Percentiles rank a stretch among this genome's conserved stretches.
Conservation (phyloP, 2,329 filamentous ascomycete genomes). For the Xylogone sp. region DNA sequence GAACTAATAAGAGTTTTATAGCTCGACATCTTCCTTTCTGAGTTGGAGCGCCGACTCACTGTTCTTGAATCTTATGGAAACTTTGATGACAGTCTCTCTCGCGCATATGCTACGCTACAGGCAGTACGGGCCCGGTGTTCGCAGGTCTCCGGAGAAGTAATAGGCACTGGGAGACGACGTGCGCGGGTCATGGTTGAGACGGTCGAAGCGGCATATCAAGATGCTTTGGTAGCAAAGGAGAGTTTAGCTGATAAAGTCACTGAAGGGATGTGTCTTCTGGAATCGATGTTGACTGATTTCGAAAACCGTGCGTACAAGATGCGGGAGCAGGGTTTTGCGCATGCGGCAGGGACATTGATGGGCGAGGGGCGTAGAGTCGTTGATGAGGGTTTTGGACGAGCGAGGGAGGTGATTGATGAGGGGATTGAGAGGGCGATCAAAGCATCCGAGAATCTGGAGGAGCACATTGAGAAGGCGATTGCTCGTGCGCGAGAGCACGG, state of each 20-base stretch:
- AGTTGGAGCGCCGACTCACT: slow-evolving; percentile 82
- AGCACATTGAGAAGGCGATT: slow-evolving; percentile 79
- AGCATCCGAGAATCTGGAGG: slow-evolving; percentile 77
- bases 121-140: slow-evolving; percentile 86
- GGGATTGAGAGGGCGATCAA: slow-evolving; percentile 78
- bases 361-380: slow-evolving; percentile 76
- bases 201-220: slow-evolving; percentile 81
- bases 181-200: slow-evolving; percentile 91
- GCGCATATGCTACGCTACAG: slow-evolving; percentile 81
- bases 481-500: slow-evolving; percentile 72
- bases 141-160: slow-evolving; percentile 82
- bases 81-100: slow-evolving; percentile 77
- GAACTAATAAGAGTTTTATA: too few species aligned
- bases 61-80: slow-evolving; percentile 84
- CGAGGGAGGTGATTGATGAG: slow-evolving; percentile 73
- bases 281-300: slow-evolving; percentile 79
- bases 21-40: slow-evolving; percentile 78
- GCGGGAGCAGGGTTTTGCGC: slow-evolving; percentile 71
- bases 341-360: slow-evolving; percentile 68
- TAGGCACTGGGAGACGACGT: slow-evolving; percentile 79
- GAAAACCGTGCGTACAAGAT: slow-evolving; percentile 79
- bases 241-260: slow-evolving; percentile 89
- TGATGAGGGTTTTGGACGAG: slow-evolving; percentile 72
- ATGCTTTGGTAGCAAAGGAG: slow-evolving; percentile 78
- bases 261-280: slow-evolving; percentile 81